Conservation (phyloP, 306 rosid genomes). For the Quercus robur region DNA sequence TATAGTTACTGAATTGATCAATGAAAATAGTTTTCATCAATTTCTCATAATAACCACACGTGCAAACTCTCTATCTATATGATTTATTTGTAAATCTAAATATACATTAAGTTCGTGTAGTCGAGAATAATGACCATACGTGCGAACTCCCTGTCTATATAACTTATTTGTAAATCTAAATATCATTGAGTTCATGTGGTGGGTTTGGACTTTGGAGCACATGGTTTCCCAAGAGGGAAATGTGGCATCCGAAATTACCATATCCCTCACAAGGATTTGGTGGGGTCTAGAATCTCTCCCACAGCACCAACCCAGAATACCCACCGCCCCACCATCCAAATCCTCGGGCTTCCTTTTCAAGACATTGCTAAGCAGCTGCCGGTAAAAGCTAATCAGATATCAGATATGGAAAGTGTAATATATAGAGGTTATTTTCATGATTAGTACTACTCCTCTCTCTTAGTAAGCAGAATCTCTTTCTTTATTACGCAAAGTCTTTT, state of each 20-base stretch:
- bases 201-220: neutral
- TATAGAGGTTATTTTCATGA: neutral
- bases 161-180: neutral
- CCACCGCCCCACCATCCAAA: constrained; percentile 5
- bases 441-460: neutral
- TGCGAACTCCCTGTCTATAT: too few relatives aligned
- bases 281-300: neutral
- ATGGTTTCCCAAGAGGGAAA: constrained; percentile 15
- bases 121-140: too few relatives aligned
- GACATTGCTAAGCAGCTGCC: neutral
- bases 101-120: too few relatives aligned
- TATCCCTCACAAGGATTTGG: constrained; percentile 11
- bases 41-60: too few relatives aligned
- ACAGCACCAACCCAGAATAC: neutral
- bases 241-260: constrained; percentile 19
- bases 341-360: neutral
- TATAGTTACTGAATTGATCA: too few relatives aligned
- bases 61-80: too few relatives aligned
- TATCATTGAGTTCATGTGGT: neutral
- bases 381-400: neutral
- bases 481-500: neutral
- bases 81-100: too few relatives aligned
- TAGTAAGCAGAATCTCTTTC: neutral
- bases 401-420: neutral
- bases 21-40: too few relatives aligned